phyloP scores from a whole-genome alignment of 2,329 filamentous ascomycete genomes.

The Venturia effusa region DNA sequence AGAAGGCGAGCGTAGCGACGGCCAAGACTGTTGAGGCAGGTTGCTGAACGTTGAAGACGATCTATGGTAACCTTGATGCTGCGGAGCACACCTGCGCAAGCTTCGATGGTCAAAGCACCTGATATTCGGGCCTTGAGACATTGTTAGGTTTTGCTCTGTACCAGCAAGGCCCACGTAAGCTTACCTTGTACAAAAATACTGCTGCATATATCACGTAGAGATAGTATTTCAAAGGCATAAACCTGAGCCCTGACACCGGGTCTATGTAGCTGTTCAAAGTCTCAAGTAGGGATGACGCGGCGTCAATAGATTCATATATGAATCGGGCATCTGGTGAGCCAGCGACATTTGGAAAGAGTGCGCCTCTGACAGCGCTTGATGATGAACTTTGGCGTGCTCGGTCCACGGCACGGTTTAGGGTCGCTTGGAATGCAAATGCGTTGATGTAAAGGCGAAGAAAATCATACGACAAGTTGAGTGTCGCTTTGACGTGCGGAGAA shows the following conservation, averaged over 20 bases:
- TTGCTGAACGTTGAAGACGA: not conserved
- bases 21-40: not conserved
- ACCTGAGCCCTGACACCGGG: constrained; percentile 34
- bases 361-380: constrained; percentile 15
- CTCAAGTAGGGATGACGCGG: constrained; percentile 38
- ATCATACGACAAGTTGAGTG: constrained; percentile 58
- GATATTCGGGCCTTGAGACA: not conserved
- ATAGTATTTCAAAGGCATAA: constrained; percentile 38
- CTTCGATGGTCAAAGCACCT: not conserved
- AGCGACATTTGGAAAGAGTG: constrained; percentile 40
- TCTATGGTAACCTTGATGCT: not conserved
- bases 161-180: not conserved
- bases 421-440: constrained; percentile 66
- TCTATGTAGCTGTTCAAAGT: constrained; percentile 40
- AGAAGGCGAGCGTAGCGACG: not conserved
- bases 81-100: not conserved
- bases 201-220: constrained; percentile 39
- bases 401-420: constrained; percentile 38
- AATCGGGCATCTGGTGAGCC: constrained; percentile 38
- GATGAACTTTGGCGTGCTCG: constrained; percentile 15
- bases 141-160: not conserved
- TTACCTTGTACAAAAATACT: constrained; percentile 32
- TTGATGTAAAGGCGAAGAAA: constrained; percentile 65
- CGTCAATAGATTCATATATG: constrained; percentile 40
- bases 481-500: constrained; percentile 55